Base-by-base conservation (phyloP, 116 monocot genomes). In the Posidonia oceanica region DNA sequence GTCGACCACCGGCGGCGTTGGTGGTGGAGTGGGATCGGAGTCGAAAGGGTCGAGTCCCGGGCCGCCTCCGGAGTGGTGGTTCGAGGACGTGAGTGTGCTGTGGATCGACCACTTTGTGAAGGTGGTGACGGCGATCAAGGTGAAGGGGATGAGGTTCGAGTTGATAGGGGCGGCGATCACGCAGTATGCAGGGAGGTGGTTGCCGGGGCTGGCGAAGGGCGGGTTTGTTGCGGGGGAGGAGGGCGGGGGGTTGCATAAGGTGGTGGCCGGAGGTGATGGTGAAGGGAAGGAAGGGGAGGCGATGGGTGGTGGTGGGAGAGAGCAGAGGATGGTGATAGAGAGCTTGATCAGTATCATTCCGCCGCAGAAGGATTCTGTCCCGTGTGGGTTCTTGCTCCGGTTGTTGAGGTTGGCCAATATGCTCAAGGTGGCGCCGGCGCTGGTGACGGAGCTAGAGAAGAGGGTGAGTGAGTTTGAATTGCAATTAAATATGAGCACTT, bases 341-440 rank as follows among this genome's bases (percentile, higher is more conserved):
- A 96, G 95, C 78, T 69, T 96, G 41, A 91, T 96, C 37, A 96
- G 95, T 71, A 96, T 96, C 36, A 86, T 88, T 14, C 95, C 95
- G 3, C 83, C 86, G 3, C 88, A 88, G 64, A 86, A 79, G 64
- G 95, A 96, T 80, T 79, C 83, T 65, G 95, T 96, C 1, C 79
- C 86, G 0, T 82, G 81, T 56, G 42, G 66, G 5, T 82, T 82
- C 59, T 70, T 82, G 20, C 70, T 82, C 6, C 77, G 83, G 37
- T 58, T 96, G 21, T 76, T 96, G 17, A 75, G 88, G 39, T 36
- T 88, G 29, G 91, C 91, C 5, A 89, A 76, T 67, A 85, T 89
- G 84, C 61, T 88, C 48, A 88, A 80, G 68, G 95, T 87, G 38
- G 91, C 95, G 11, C 91, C 88, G 56, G 95, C 95, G 17, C 71